Evolutionary conservation across 192 early-diverging fungal genomes (phyloP), one percentile per base, ranked within the genome.

Genomic region (Entrophospora sp.): DNA sequence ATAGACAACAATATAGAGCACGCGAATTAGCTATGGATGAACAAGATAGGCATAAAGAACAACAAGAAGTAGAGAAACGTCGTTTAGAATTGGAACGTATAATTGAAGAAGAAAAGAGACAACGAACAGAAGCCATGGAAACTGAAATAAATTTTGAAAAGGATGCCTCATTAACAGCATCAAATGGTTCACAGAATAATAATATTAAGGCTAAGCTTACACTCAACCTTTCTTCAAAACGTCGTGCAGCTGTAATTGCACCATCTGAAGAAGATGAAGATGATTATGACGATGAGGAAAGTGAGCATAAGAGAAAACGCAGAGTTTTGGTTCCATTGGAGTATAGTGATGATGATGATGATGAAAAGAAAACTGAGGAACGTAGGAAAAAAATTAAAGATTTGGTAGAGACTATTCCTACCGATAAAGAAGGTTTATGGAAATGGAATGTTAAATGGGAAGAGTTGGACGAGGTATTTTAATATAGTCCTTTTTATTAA

Each of bases 391-490:
- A 82, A 34, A 75, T 89, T 43, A 83, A 83, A 65, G 81, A 83
- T 1, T 69, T 94, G 16, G 81, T 92, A 20, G 77, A 74, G 35
- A 72, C 71, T 13, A 88, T 94, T 61, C 91, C 91, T 8, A 77
- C 87, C 0, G 87, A 84, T 18, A 70, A 80, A 60, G 75, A 88
- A 35, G 85, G 78, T 4, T 55, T 94, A 31, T 90, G 82, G 81
- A 79, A 56, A 1, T 94, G 86, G 85, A 69, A 76, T 22, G 76
- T 94, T 5, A 81, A 87, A 51, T 94, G 92, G 92, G 81, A 90
- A 28, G 81, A 78, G 60, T 55, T 92, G 53, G 82, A 89, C 55
- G 81, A 86, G 44, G 88, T 88, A 69, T 71, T 64, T 69, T 69
- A 0, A 58, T 77, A 27, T 53, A 73, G n/a, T n/a, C n/a, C n/a